Base-by-base conservation (phyloP, 2,329 filamentous ascomycete genomes). In the Penicillium sp. region DNA sequence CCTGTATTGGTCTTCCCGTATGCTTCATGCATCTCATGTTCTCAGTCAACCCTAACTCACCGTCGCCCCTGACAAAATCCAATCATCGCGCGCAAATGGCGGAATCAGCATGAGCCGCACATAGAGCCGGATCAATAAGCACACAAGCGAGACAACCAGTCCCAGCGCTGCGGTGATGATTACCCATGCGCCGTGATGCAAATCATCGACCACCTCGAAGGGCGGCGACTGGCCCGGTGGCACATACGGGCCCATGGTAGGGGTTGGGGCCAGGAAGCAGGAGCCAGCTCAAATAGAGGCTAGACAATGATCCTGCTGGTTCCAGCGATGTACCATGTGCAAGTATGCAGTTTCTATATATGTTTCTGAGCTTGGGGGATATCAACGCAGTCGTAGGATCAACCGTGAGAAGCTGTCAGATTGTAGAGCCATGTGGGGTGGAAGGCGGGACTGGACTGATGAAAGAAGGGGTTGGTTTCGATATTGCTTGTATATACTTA, bases 141-240 rank as follows among this genome's bases (percentile, higher is more conserved):
- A 65, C 9, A 68, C 60, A 18, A 72, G 50, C 30, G 69, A 65
- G 6, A 70, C 49, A 12, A 64, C 62, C 44, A 73, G 58, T 2
- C 70, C 68, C n/a, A 73, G 44, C 9, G 69, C 68, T 5, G 63
- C 62, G 8, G 65, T 62, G 30, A 74, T 68, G 14, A 73, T 68
- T 10, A 73, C 60, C 54, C 65, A 63, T 10, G 68, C 71, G 10
- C 67, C 68, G 57, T 72, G 68, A 49, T 74, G 71, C 28, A 57
- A 54, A 16, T 65, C 62, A 41, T 71, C 70, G n/a, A 74, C 64
- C 18, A 68, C 63, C 48, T 71, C 64, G 34, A 70, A 67, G 36
- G 67, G 69, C 36, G 65, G 64, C 29, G 64, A 65, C 47, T 69
- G 62, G 34, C 67, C 65, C 19, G 66, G 55, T n/a, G 63, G 65